Conservation (phyloP, 2,329 filamentous ascomycete genomes). For the Aspergillus costaricaensis region DNA sequence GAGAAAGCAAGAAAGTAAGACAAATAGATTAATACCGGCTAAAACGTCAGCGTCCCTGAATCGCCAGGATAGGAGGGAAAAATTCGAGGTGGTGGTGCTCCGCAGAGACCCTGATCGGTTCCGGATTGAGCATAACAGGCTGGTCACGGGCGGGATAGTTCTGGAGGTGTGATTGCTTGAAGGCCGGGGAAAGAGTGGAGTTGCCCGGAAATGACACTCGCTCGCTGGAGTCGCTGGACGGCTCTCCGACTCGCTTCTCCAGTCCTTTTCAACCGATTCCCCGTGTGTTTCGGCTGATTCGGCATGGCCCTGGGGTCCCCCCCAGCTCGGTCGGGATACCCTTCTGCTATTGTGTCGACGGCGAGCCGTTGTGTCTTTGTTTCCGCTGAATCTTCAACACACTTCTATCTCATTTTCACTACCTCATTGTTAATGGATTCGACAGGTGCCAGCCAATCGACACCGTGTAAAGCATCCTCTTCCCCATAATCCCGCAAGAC, state of each 20-base stretch:
- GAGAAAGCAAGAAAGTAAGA: background rate
- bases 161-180: background rate
- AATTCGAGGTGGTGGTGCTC: background rate
- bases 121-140: background rate
- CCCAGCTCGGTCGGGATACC: background rate
- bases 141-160: background rate
- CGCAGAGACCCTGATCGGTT: slow-evolving; percentile 3
- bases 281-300: slow-evolving; percentile 1
- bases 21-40: background rate
- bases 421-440: background rate
- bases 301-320: background rate
- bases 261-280: background rate
- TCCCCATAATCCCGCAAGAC: background rate
- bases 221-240: background rate
- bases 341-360: background rate
- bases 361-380: background rate
- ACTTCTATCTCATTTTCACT: background rate
- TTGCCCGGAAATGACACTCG: background rate
- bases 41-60: slow-evolving; percentile 10
- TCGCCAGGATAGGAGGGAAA: slow-evolving; percentile 2
- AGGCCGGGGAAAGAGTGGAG: slow-evolving; percentile 3
- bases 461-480: background rate
- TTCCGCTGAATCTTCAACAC: no score
- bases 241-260: background rate
- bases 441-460: background rate